Percentiles rank a stretch among this genome's conserved stretches.
phyloP scores from a whole-genome alignment of 495 filamentous ascomycete species.

The Daldinia childiae region DNA sequence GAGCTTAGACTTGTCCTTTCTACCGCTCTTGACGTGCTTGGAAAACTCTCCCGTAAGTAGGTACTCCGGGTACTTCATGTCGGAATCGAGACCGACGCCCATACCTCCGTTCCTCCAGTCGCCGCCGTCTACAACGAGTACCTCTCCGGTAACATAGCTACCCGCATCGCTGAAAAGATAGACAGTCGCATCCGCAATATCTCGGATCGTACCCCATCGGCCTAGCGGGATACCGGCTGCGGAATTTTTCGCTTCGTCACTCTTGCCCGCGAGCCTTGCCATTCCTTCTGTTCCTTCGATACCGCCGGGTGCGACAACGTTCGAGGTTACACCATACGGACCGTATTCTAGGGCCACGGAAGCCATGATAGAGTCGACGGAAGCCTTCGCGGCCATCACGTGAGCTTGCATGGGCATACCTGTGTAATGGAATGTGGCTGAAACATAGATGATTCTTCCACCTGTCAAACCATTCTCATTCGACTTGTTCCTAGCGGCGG shows the following conservation, averaged over 20 bases:
- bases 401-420: conserved; percentile 85
- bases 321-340: conserved; percentile 86
- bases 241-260: conserved; percentile 44
- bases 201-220: conserved; percentile 78
- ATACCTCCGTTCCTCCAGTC: conserved; percentile 67
- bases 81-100: conserved; percentile 56
- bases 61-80: conserved; percentile 58
- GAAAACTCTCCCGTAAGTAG: conserved; percentile 53
- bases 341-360: conserved; percentile 85
- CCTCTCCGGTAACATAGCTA: conserved; percentile 82
- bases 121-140: conserved; percentile 81
- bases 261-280: conserved; percentile 58
- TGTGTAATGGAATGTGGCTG: conserved; percentile 88
- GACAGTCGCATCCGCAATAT: conserved; percentile 93
- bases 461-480: conserved; percentile 64
- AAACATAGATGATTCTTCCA: conserved; percentile 88
- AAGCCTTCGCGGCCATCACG: conserved; percentile 89
- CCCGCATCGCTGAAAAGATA: conserved; percentile 85
- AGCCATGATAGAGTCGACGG: conserved; percentile 81
- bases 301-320: conserved; percentile 84
- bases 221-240: conserved; percentile 68
- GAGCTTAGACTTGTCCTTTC: conserved; percentile 55
- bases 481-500: conserved; percentile 67
- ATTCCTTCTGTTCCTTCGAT: conserved; percentile 74
- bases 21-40: conserved; percentile 53